Evolutionary conservation across 441 rosid genomes (phyloP), one percentile per base, ranked within the genome.

Genomic region (Raphanus hybrid): DNA sequence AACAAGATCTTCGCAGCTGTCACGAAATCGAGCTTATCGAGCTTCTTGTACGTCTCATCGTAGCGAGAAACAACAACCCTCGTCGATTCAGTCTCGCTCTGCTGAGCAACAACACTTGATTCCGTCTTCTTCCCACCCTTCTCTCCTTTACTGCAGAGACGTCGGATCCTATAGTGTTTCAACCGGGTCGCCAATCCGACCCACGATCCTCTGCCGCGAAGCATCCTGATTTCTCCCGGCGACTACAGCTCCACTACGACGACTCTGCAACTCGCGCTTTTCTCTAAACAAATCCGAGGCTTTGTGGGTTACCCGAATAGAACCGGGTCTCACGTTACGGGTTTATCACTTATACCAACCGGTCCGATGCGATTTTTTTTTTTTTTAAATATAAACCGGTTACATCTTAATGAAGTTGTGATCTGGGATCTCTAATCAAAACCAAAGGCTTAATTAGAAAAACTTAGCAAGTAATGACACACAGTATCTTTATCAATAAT

Each of bases 1-100:
- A 91, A 90, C 71, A 91, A 82, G 61, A 94, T 90, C 82, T 88
- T 85, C 32, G 92, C 81, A 34, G 97, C 92, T 2, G 90, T 86
- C 72, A 58, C 76, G 87, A 92, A 92, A 74, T 92, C 92, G 48
- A 90, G 88, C 29, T 89, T 91, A 35, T 86, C 91, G 20, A 93
- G 86, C 74, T 87, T 87, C 75, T 80, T 80, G 60, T 86, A 88
- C 2, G 86, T 80, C 74, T 89, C 90, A 0, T 82, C 48, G 82
- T 88, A 85, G 43, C 76, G 81, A 81, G 76, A 75, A 34, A 80
- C 54, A 32, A 79, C 50, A 79, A 75, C 10, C 8, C 8, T 34
- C 39, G 41, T 34, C 39, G 41, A 37, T 37, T 37, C 41, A 37
- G 9, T 37, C 41, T 37, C 41, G 10, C 41, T 37, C 3, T 37